Evolutionary conservation across 371 early-diverging fungal genomes (phyloP).

Genomic region (Mucor plumbeus): DNA sequence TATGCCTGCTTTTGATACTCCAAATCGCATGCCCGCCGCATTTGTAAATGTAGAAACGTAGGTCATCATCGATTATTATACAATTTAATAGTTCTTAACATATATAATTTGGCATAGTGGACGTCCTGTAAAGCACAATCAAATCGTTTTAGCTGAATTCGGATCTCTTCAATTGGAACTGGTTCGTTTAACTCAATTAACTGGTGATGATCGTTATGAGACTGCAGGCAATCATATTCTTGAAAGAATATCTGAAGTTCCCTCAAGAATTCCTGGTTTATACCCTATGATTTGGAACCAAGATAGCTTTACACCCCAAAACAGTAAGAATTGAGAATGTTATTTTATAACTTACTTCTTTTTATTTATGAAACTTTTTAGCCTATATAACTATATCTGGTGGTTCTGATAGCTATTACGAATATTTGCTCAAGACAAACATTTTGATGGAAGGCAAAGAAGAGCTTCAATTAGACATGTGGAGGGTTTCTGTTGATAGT

Average conservation of each 20-base stretch:
- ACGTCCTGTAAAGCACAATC: constrained; percentile 28
- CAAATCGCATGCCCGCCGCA: constrained; percentile 78
- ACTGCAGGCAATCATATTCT: constrained; percentile 68
- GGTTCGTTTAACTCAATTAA: constrained; percentile 80
- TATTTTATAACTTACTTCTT: too few relatives aligned
- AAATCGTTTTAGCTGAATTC: constrained; percentile 81
- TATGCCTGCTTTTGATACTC: constrained; percentile 55
- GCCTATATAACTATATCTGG: constrained; percentile 58
- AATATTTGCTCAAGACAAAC: constrained; percentile 78
- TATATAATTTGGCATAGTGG: constrained; percentile 21
- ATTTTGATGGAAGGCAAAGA: constrained; percentile 58
- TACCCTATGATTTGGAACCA: constrained; percentile 68
- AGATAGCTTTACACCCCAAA: constrained; percentile 46
- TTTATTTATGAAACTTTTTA: constrained; percentile 10
- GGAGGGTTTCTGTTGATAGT: constrained; percentile 48
- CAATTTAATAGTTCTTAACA: constrained; percentile 25
- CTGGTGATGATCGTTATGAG: constrained; percentile 71
- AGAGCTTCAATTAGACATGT: constrained; percentile 49
- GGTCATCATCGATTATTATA: constrained; percentile 6
- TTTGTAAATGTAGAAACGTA: constrained; percentile 63
- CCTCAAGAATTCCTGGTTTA: constrained; percentile 68
- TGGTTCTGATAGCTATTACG: constrained; percentile 90
- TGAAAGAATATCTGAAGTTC: constrained; percentile 54
- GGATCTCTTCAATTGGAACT: constrained; percentile 90
- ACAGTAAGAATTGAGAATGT: constrained; percentile 33